Base-by-base conservation (phyloP, 345 rosid species). In the Moringa oleifera region DNA sequence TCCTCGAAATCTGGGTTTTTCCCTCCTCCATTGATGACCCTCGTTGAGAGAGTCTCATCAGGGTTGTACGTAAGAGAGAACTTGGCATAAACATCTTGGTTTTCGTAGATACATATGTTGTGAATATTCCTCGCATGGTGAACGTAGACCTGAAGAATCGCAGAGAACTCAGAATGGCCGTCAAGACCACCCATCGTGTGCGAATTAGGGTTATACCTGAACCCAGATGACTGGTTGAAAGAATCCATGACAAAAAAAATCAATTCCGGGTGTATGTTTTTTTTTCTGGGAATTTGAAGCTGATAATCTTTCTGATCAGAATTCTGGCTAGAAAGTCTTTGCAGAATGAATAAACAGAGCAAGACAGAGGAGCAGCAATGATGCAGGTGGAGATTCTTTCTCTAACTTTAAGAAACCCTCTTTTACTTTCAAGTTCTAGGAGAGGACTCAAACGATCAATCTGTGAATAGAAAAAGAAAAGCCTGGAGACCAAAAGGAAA, bases 21-120 rank as follows among this genome's bases (percentile, higher is more conserved):
- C 21, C 99, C 99, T 19, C 96, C 97, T 31, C 96, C 83, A 58
- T 79, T 76, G 75, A 86, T 73, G 80, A 86, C 74, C 41, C 83
- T 69, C 16, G 99, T 94, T 22, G 99, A 90, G 59, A 82, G 79
- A 4, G 90, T 74, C 57, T 94, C 84, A 23, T 94, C 97, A 0
- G 99, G 99, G 59, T 86, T 83, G 65, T 79, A 88, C 0, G 97
- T 94, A 57, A 94, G 92, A 18, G 97, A 90, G 79, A 94, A 90
- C 69, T 94, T 94, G 51, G 96, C 92, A 69, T 88, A 94, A 36
- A 94, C 96, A 64, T 94, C 99, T 75, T 94, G 99, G 63, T 94
- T 86, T 24, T 90, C 92, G 55, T 94, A 94, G 78, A 94, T 90
- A 55, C 99, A 94, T 21, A 94, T 94, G 83, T 94, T 90, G 82